Base-by-base conservation (phyloP, 805 yeast species). In the Spathaspora hagerdaliae region DNA sequence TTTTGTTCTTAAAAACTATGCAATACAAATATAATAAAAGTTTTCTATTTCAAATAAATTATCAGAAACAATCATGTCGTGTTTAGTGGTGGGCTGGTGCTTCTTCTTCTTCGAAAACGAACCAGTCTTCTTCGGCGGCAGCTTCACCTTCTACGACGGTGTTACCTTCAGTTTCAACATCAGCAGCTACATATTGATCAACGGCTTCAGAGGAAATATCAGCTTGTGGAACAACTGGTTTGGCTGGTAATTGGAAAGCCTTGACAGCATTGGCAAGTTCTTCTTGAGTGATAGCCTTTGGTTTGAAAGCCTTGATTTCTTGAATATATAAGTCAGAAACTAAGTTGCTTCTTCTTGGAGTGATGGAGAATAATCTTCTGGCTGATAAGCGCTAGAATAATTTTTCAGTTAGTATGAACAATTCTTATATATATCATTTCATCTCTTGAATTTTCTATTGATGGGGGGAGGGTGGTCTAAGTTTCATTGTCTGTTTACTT, bases 221-320 rank as follows among this genome's bases (percentile, higher is more conserved):
- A 46, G 79, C 64, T 52, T 78, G 69, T 57, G 97, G 97, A 39
- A 74, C 67, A 54, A 79, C 66, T 58, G 98, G 96, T 56, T 89
- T 79, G 51, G 77, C 67, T 59, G 98, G 98, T 52, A 82, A 73
- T 50, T 75, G 69, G 94, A 96, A 94, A 58, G 86, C 81, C 71
- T 85, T 82, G 56, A 90, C 92, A 54, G 84, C 78, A 53, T 81
- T 78, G 60, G 83, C 89, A 51, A 92, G 84, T 56, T 87, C 96
- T 54, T 79, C 74, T 48, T 86, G 81, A 48, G 85, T 71, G 45
- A 84, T 64, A 50, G 89, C 82, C 48, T 84, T 79, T 64, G 96
- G 91, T 77, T 90, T 89, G 82, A 87, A 91, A 51, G 82, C 81
- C 75, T 84, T 87, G 71, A 94, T 75, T 71, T 91, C 96, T 67